Percentiles rank a stretch among this genome's conserved stretches.
These are phyloP conservation scores for Akanthomyces muscarius DNA, from an alignment of 2,329 filamentous ascomycete genomes.

Conservation along the genomic window DNA sequence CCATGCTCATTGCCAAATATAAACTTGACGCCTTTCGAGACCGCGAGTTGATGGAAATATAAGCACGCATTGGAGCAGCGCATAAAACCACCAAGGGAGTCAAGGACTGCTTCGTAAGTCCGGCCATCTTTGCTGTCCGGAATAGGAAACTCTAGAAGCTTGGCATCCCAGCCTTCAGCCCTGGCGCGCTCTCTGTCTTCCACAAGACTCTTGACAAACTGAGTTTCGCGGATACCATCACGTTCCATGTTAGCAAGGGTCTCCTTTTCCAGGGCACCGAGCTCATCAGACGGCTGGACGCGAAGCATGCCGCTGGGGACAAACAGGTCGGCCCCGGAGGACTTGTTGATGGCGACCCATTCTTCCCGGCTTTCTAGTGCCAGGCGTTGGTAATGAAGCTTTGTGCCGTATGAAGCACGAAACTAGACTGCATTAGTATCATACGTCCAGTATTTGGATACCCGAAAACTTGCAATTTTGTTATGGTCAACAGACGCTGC, in stretches of 20 bases:
- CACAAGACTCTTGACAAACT: slow-evolving; percentile 23
- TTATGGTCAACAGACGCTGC: slow-evolving; percentile 27
- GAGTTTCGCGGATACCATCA: slow-evolving; percentile 23
- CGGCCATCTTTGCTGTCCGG: slow-evolving; percentile 13
- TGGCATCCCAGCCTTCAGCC: slow-evolving; percentile 22
- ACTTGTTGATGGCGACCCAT: slow-evolving; percentile 23
- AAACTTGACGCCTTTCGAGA: slow-evolving; percentile 25
- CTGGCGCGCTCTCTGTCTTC: slow-evolving; percentile 21
- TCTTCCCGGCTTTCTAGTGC: slow-evolving; percentile 24
- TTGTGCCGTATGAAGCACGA: slow-evolving; percentile 24
- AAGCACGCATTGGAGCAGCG: slow-evolving; percentile 24
- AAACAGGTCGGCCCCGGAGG: slow-evolving; percentile 19
- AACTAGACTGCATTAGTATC: slow-evolving; percentile 18
- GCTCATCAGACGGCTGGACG: slow-evolving; percentile 22
- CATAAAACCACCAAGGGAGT: slow-evolving; percentile 24
- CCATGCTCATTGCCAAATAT: slow-evolving; percentile 25
- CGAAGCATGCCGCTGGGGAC: slow-evolving; percentile 26
- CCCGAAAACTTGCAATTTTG: slow-evolving; percentile 22
- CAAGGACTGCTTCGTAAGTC: slow-evolving; percentile 25
- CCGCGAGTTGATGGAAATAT: slow-evolving; percentile 22
- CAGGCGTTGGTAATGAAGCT: slow-evolving; percentile 26
- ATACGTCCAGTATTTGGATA: background rate
- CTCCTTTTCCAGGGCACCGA: slow-evolving; percentile 24
- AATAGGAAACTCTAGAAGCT: slow-evolving; percentile 25
- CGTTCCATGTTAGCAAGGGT: slow-evolving; percentile 25